Base-by-base conservation (phyloP, 257 asterid species). In the Solanum lignicaule region DNA sequence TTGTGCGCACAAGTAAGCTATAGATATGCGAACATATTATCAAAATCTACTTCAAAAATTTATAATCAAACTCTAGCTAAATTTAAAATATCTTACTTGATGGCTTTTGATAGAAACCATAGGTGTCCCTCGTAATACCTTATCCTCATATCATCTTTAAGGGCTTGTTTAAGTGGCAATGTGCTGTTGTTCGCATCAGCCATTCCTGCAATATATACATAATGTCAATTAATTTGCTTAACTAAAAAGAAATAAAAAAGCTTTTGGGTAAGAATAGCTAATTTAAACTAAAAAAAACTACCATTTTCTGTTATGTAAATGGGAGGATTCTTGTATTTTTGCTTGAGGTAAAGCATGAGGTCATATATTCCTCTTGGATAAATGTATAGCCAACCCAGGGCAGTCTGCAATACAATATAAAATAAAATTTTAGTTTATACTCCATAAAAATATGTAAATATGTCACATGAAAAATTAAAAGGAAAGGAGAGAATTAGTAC, bases 231-330 rank as follows among this genome's bases (percentile, higher is more conserved):
- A 76, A 76, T 76, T 76, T n/a, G 23, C 4, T 41, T 3, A 39
- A 39, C 60, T 12, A 39, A 6, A 76, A 76, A 39, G 7, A 10
- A 73, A 73, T 4, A 33, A 35, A 35, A 35, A 35, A 6, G 25
- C 72, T 21, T 65, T n/a, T 65, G 74, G 10, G 21, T 65, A 10
- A 6, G 72, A 25, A 65, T 55, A 55, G 69, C 69, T 60, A 41
- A 3, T 41, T 25, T 12, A 41, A 39, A n/a, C 18, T n/a, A 25
- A 25, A 78, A 78, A 11, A 78, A 52, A 2, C 5, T 46, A 87
- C 91, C 90, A 84, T 89, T 89, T 87, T 87, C 91, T 0, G 91
- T 89, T 81, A 89, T 87, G 83, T 84, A 89, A 60, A 89, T 36
- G 32, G 88, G 88, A 27, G 90, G 91, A 85, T 89, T 89, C 27